Conservation (phyloP, 2,329 filamentous ascomycete species). For the Trichoderma harzianum region DNA sequence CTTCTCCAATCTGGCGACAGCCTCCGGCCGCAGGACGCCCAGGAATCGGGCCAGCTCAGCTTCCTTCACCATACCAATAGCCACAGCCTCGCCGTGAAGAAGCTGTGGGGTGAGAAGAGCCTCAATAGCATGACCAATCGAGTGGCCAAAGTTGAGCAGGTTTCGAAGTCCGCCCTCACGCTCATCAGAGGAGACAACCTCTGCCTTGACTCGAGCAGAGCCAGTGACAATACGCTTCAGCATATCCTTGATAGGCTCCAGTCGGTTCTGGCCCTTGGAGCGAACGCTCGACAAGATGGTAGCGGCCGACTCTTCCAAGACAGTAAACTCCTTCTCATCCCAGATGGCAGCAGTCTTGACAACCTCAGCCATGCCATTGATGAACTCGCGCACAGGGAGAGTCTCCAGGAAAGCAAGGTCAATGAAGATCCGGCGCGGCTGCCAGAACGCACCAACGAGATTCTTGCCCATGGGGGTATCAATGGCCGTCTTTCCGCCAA, state of each 20-base stretch:
- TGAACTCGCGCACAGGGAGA: conserved; percentile 84
- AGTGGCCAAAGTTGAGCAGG: conserved; percentile 95
- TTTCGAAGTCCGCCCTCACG: conserved; percentile 91
- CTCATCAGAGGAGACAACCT: conserved; percentile 92
- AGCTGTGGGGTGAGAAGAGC: conserved; percentile 93
- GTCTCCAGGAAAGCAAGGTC: conserved; percentile 90
- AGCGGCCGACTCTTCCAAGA: conserved; percentile 77
- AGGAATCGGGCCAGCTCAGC: conserved; percentile 88
- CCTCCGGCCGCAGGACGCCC: conserved; percentile 78
- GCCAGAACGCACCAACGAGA: conserved; percentile 93
- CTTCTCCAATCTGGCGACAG: conserved; percentile 85
- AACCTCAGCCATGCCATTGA: conserved; percentile 98
- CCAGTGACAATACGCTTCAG: conserved; percentile 80
- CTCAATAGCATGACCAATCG: conserved; percentile 95
- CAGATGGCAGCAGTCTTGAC: conserved; percentile 97
- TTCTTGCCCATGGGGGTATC: conserved; percentile 97
- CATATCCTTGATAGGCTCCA: conserved; percentile 67
- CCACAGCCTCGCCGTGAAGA: conserved; percentile 91
- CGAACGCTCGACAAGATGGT: conserved; percentile 57
- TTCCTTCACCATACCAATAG: conserved; percentile 98
- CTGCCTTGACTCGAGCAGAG: conserved; percentile 88
- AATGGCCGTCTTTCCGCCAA: conserved; percentile 97
- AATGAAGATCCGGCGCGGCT: conserved; percentile 90
- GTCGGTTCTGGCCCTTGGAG: conserved; percentile 47
- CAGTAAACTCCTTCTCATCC: conserved; percentile 80